Evolutionary conservation across 352 stramenopile genomes (phyloP).

Genomic region (Thalassiosira sp.): DNA sequence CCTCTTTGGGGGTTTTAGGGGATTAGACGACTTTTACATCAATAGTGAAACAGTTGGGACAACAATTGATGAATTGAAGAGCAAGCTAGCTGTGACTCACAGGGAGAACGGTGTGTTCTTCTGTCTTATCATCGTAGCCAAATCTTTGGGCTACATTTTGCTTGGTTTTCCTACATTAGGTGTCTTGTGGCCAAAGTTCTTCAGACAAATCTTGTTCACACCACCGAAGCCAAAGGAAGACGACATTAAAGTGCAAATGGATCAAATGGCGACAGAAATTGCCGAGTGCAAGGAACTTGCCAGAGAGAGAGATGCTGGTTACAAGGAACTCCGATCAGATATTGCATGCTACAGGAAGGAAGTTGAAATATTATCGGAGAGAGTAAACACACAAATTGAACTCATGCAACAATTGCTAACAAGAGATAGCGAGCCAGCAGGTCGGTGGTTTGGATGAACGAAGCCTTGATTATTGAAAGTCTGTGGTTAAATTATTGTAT

Average conservation of each 20-base stretch:
- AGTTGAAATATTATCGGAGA: slow-evolving; percentile 9
- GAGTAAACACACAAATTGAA: slow-evolving; percentile 1
- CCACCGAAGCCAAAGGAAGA: slow-evolving; percentile 10
- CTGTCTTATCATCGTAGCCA: not conserved
- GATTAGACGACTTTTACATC: not conserved
- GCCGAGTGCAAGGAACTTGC: not conserved
- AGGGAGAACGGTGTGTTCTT: slow-evolving; percentile 3
- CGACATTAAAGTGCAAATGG: not conserved
- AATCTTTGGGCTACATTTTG: not conserved
- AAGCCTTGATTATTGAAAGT: not conserved
- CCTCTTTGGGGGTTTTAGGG: not conserved
- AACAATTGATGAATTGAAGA: not conserved
- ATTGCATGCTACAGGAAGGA: slow-evolving; percentile 2
- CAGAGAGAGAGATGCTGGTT: not conserved
- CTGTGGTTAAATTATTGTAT: not conserved
- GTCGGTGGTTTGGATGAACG: not conserved
- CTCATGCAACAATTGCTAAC: slow-evolving; percentile 5
- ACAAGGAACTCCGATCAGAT: not conserved
- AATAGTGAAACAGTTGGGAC: slow-evolving; percentile 19
- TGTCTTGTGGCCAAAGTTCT: slow-evolving; percentile 23
- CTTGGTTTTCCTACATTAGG: slow-evolving; percentile 15
- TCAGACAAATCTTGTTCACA: slow-evolving; percentile 23
- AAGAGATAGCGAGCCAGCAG: no score
- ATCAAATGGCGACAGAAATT: not conserved
- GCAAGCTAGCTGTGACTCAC: not conserved